Evolutionary conservation across 2,329 filamentous ascomycete genomes (phyloP), one percentile per base, ranked within the genome.

Genomic region (Botrytis fragariae): DNA sequence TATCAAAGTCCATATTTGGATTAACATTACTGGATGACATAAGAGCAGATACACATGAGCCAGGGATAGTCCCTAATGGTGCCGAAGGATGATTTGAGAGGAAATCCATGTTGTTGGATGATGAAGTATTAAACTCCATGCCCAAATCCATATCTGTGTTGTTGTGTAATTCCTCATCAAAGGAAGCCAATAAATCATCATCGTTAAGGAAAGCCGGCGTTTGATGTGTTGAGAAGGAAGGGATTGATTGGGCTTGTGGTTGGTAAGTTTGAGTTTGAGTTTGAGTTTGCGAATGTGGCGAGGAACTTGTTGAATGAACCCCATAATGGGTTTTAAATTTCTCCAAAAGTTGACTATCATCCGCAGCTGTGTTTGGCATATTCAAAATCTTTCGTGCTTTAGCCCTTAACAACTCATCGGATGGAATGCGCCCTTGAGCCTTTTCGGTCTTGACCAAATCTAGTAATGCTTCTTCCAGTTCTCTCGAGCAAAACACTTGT

Each of bases 401-500:
- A 20, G 81, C 81, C 44, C 84, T 82, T 7, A 91, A 79, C 37
- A 81, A 82, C 4, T 83, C 83, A 77, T 90, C 87, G 2, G 78
- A 79, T 0, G 88, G 88, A 74, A 88, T 83, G 8, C 76, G 78
- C 4, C 83, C 84, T 1, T 79, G 81, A 7, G 78, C 79, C 9
- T 86, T 77, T 74, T 85, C 81, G 3, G 80, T 78, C 44, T 83
- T 81, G 9, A 88, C 86, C 75, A 85, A 88, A 29, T 84, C 83
- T 18, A 83, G 79, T 22, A 91, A 81, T 3, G 86, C 87, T n/a
- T 79, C 82, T 79, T 90, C 89, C 35, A 91, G 83, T 77, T 90
- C 87, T 10, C 87, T 83, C 29, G 86, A 88, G 80, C 87, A 89
- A 79, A 91, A 90, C 0, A 90, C 83, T 14, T 80, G 80, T 0